Base-by-base conservation (phyloP, 2,329 filamentous ascomycete species). In the Apiospora phragmitis region DNA sequence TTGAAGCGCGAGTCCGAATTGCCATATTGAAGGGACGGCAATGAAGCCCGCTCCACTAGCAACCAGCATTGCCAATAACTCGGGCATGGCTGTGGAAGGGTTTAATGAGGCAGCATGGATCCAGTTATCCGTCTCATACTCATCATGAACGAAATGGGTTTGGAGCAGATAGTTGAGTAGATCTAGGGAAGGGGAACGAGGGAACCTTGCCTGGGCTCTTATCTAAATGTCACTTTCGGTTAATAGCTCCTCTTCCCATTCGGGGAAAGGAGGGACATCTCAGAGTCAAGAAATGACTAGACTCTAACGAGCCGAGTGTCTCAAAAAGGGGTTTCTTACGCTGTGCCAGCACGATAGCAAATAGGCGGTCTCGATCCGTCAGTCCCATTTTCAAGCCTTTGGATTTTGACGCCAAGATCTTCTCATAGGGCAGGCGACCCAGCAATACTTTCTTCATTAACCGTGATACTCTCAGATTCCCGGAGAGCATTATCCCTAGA, bases 1-100 rank as follows among this genome's bases (percentile, higher is more conserved):
- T 68, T 87, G 84, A 4, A 88, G 76, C 9, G 76, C 75, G 47
- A 78, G 69, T 1, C 77, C 77, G 55, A 78, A 78, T 45, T 77
- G 75, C 76, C 77, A 78, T 18, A 78, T 74, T 1, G 75, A 71
- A 43, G 76, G 76, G 8, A 75, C 72, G 5, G 77, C 73, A n/a
- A 79, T 75, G 35, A 78, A 77, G 4, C 71, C 71, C 3, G 76
- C 74, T 7, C 76, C 76, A 68, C 74, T 73, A 16, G 76, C 70
- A 8, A 78, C 75, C 14, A 77, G 62, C 6, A 71, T 71, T 8
- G 73, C 77, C 38, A 78, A 62, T 12, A 78, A 72, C 65, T 78
- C 76, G 3, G 76, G 75, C 41, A 76, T 69, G 11, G 71, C 59
- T 41, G 71, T 71, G 2, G 75, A 72, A 14, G 76, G 77, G n/a